Evolutionary conservation across 352 stramenopile species (phyloP), one percentile per base, ranked within the genome.

Genomic region (Aphanomyces astaci): DNA sequence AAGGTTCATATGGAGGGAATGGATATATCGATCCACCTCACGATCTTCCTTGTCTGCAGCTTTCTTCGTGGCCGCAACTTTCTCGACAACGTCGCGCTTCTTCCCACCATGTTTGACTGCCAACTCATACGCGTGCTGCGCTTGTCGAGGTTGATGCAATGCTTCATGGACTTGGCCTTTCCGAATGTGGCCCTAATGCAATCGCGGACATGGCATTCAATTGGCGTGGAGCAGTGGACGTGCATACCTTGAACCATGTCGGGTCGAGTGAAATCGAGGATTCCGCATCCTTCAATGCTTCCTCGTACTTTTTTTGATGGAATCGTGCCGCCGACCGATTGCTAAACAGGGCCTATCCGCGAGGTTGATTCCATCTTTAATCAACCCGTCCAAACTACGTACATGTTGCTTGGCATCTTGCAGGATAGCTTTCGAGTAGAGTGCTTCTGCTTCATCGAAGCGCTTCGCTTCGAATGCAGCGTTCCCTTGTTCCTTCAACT

Each of bases 271-370:
- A 30, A 19, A 96, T 84, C 0, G 94, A 84, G 11, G 63, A 56
- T 30, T 94, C 72, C 0, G 96, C 96, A 63, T 98, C 88, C 36
- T 84, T 65, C 1, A 98, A 69, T 19, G 95, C 90, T 17, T 80
- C 72, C 9, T 79, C 43, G 13, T 86, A 86, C 30, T 90, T 73
- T 27, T 82, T 74, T 52, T 98, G 81, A 25, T 90, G 85, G 22
- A 88, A 82, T 24, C 75, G 75, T 0, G 94, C 82, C 4, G 94
- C 79, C 17, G 92, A 96, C 0, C 94, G 81, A 75, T 98, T 98
- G 67, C 89, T 80, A 40, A 74, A 89, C 31, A 94, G 71, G 30
- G 92, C 66, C 82, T 88, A 51, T 25, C 4, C 28, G 13, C 19
- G 22, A 48, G 15, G n/a, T 22, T 3, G 28, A 54, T 53, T 36